Evolutionary conservation across 164 flowering plant species (phyloP).

Genomic region (Macadamia tetraphylla): DNA sequence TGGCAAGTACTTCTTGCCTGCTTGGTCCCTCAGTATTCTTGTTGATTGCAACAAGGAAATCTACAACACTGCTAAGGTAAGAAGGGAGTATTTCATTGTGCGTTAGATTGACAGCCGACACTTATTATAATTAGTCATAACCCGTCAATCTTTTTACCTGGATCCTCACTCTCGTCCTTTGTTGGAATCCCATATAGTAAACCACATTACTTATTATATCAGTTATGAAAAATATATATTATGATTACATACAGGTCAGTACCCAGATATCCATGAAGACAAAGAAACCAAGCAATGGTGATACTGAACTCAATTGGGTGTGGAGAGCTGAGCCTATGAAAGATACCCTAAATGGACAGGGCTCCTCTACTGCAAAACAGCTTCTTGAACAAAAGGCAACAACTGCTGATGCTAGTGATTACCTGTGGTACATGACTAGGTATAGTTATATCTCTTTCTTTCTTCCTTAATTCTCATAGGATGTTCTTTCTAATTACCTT

Average conservation of each 20-base stretch:
- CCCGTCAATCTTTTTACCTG: too few species aligned
- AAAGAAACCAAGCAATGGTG: slow-evolving; percentile 32
- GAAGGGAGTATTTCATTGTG: too few species aligned
- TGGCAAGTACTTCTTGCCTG: slow-evolving; percentile 35
- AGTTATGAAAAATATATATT: too few species aligned
- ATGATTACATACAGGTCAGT: slow-evolving; percentile 10
- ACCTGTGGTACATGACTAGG: slow-evolving; percentile 82
- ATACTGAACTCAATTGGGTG: slow-evolving; percentile 40
- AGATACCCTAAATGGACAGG: slow-evolving; percentile 16
- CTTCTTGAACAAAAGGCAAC: slow-evolving; percentile 53
- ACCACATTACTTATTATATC: too few species aligned
- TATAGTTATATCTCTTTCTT: slow-evolving; percentile 9
- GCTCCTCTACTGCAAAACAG: slow-evolving; percentile 12
- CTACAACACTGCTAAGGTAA: slow-evolving; percentile 62
- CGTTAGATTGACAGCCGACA: too few species aligned
- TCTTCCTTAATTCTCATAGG: too few species aligned
- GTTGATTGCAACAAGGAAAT: slow-evolving; percentile 46
- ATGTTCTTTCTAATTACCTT: not conserved
- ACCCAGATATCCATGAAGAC: slow-evolving; percentile 44
- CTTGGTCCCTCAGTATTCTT: slow-evolving; percentile 77
- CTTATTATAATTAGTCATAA: too few species aligned
- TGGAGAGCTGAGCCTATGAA: slow-evolving; percentile 48
- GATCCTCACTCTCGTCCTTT: too few species aligned
- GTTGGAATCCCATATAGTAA: too few species aligned
- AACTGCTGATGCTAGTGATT: slow-evolving; percentile 49